These are phyloP conservation scores for Leptographium flavum DNA, from an alignment of 2,329 filamentous ascomycete species.

Conservation along the genomic window DNA sequence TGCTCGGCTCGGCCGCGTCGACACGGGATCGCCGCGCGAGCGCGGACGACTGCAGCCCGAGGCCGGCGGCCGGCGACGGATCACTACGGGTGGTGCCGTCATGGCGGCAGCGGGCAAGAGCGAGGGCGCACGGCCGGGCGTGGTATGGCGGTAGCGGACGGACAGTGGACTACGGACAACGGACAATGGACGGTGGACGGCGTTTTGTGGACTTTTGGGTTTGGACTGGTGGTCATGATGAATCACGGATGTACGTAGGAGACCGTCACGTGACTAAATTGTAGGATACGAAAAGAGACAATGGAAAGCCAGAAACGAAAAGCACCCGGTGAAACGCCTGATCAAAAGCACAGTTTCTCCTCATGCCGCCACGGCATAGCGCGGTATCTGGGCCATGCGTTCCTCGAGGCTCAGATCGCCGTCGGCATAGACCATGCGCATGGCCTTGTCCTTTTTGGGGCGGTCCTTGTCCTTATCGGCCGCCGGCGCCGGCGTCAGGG, in stretches of 20 bases:
- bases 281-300: too few relatives aligned
- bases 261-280: too few relatives aligned
- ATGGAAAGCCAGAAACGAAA: too few relatives aligned
- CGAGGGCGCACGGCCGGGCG: too few relatives aligned
- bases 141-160: neutral
- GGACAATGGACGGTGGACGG: too few relatives aligned
- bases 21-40: slow-evolving; percentile 12
- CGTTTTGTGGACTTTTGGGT: too few relatives aligned
- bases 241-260: too few relatives aligned
- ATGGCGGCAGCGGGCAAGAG: slow-evolving; percentile 8
- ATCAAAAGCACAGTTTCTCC: too few relatives aligned
- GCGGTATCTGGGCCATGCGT: slow-evolving; percentile 66
- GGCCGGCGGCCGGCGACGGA: slow-evolving; percentile 19
- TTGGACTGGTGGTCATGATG: too few relatives aligned
- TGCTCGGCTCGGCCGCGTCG: slow-evolving; percentile 6
- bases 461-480: slow-evolving; percentile 28
- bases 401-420: slow-evolving; percentile 74
- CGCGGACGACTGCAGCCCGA: slow-evolving; percentile 17
- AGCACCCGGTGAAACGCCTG: too few relatives aligned
- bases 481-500: neutral
- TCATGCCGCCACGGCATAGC: slow-evolving; percentile 51
- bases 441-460: slow-evolving; percentile 36
- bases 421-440: slow-evolving; percentile 68
- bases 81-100: slow-evolving; percentile 26
- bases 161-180: neutral